Conservation (phyloP, 2,329 filamentous ascomycete genomes). For the Scytalidium lignicola region DNA sequence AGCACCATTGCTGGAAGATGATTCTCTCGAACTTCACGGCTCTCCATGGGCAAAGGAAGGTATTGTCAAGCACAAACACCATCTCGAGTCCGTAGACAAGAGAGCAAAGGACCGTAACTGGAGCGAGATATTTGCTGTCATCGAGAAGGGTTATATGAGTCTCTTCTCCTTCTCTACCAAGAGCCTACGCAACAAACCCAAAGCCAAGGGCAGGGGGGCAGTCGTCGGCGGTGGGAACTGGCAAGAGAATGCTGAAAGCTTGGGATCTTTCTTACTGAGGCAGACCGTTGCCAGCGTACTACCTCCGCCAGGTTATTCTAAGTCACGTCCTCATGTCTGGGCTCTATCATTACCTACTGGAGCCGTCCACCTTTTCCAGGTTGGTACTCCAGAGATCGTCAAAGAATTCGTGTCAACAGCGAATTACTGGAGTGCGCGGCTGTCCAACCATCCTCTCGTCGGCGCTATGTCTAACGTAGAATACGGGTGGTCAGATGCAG, state of each 20-base stretch:
- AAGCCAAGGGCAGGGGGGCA: constrained; percentile 49
- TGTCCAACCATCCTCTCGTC: constrained; percentile 88
- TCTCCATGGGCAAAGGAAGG: constrained; percentile 99
- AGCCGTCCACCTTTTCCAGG: constrained; percentile 96
- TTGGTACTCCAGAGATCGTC: constrained; percentile 89
- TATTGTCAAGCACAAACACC: constrained; percentile 92
- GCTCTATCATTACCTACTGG: constrained; percentile 87
- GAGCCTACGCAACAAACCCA: constrained; percentile 63
- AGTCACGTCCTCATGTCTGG: constrained; percentile 86
- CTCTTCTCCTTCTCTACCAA: constrained; percentile 90
- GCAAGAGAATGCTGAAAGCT: constrained; percentile 90
- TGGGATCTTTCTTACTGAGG: constrained; percentile 81
- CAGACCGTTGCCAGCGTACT: constrained; percentile 89
- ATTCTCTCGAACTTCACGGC: constrained; percentile 83
- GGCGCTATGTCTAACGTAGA: constrained; percentile 96
- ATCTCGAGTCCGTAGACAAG: constrained; percentile 85
- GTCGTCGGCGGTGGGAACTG: constrained; percentile 94
- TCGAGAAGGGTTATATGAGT: constrained; percentile 90
- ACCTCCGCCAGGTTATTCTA: constrained; percentile 88
- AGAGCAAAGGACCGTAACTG: constrained; percentile 91
- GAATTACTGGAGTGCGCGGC: constrained; percentile 95
- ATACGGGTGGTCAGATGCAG: constrained; percentile 88
- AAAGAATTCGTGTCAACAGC: constrained; percentile 90
- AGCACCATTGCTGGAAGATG: constrained; percentile 77
- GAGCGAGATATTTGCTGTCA: constrained; percentile 92